phyloP scores from a whole-genome alignment of 2,329 filamentous ascomycete genomes.

The Tolypocladium album region DNA sequence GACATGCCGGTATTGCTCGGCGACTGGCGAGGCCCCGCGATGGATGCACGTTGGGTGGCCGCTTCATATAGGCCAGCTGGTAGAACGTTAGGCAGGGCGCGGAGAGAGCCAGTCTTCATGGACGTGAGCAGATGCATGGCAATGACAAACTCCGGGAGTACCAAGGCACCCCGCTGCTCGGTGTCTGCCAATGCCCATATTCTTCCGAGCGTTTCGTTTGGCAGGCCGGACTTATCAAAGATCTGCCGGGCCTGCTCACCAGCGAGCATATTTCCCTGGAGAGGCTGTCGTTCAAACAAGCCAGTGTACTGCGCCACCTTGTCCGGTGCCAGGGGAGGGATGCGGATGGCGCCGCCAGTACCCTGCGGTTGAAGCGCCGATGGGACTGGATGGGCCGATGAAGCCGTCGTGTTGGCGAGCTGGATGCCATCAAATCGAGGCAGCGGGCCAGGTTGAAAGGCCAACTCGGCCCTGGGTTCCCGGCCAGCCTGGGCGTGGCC shows the following conservation, averaged over 20 bases:
- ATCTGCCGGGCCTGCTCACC: conserved; percentile 86
- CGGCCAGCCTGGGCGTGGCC: conserved; percentile 87
- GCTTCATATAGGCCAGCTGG: conserved; percentile 86
- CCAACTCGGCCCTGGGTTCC: conserved; percentile 70
- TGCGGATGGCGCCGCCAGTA: conserved; percentile 64
- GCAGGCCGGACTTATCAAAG: conserved; percentile 83
- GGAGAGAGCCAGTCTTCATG: conserved; percentile 73
- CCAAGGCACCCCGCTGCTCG: conserved; percentile 79
- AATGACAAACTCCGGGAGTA: conserved; percentile 88
- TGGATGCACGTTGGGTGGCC: conserved; percentile 55
- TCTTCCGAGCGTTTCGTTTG: conserved; percentile 82
- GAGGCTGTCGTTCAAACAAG: conserved; percentile 83
- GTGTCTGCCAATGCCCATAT: conserved; percentile 96
- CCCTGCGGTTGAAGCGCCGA: conserved; percentile 43
- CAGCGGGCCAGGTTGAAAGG: conserved; percentile 75
- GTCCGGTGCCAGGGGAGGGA: conserved; percentile 78
- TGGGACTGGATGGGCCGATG: conserved; percentile 32
- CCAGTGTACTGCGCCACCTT: conserved; percentile 81
- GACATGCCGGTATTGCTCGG: conserved; percentile 43
- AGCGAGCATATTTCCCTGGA: conserved; percentile 61
- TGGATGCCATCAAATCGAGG: conserved; percentile 79
- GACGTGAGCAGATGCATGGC: conserved; percentile 96
- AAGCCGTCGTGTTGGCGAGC: conserved; percentile 15
- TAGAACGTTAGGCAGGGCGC: conserved; percentile 67
- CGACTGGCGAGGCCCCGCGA: conserved; percentile 34